Evolutionary conservation across 1,139 yeast genomes (phyloP), one percentile per base, ranked within the genome.

Genomic region (Blastobotrys malaysiensis): DNA sequence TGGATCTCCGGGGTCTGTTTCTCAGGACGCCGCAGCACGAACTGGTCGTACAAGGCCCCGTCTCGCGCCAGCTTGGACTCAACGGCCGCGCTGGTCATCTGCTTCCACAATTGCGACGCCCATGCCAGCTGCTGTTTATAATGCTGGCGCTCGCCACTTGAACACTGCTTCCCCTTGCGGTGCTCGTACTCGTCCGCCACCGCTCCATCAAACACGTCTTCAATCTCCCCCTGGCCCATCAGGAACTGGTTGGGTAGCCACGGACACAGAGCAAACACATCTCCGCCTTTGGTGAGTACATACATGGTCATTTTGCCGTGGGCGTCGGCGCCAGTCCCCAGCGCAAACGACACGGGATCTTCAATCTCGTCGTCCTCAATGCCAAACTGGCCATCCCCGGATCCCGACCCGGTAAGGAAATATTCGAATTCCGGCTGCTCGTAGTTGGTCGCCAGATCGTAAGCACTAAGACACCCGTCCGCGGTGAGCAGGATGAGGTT

Each of bases 221-320:
- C 73, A 6, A 76, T 58, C 61, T 74, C 73, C 0, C 61, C 57
- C 49, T 65, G 61, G 0, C 74, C 54, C 14, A 78, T 68, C 0
- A 72, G 65, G 22, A 79, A 64, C 20, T 66, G 63, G 2, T 67
- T 59, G 0, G 88, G 86, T 22, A 78, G 63, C 64, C 81, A 81
- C 9, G 88, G 88, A 56, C 77, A 79, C 1, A 83, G 67, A 0
- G 78, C 73, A 60, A 74, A 82, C 1, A 84, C 58, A 58, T 83
- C 85, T 9, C 83, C 80, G 45, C 79, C 84, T n/a, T 70, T 62
- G 19, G 78, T 76, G 53, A 80, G 60, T 3, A 81, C 64, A 58
- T 77, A 80, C 14, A 83, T 67, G 0, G 84, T 75, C 46, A 83
- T 59, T 9, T 66, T 65, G 1, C 79, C 79, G 18, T 69, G 54